Evolutionary conservation across 176 grass and related monocot genomes (phyloP), one percentile per base, ranked within the genome.

Genomic region (Tillandsia leiboldiana): DNA sequence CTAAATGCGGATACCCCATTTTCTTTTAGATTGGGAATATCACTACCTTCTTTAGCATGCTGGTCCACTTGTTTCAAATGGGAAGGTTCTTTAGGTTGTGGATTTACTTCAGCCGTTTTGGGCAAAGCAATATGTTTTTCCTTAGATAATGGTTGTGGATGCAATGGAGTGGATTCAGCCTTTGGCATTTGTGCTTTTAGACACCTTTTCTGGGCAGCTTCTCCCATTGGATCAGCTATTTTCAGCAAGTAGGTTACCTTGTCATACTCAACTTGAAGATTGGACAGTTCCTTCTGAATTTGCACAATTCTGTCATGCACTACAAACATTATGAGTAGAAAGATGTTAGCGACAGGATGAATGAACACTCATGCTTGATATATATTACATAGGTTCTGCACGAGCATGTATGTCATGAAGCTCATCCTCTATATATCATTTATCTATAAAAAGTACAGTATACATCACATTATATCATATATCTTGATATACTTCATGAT

Each of bases 191-290:
- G 75, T 72, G 83, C 73, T 76, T 86, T 86, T 53, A 81, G 59
- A 71, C 84, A 84, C 75, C 89, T 93, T 79, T 86, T 93, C 62
- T 11, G 68, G 80, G 82, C 82, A 64, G 89, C 86, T 81, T 93
- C 89, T 80, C 94, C 94, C 75, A 83, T 87, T 68, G 94, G 89
- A 71, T 99, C 94, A 53, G 94, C 94, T 81, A 93, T 90, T 87
- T 85, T 99, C 26, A 93, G 84, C 74, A 99, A 71, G 73, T 93
- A 99, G 42, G 80, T 79, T 81, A 87, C 76, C 78, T 80, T 99
- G 80, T 88, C 79, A 64, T 92, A 74, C 69, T 99, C 87, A 58
- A 47, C 57, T 77, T 87, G 86, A 70, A 90, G 86, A 80, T 87
- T 86, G 42, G 68, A 82, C 54, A 99, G 47, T 53, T 90, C 89